Conservation (phyloP, 371 early-diverging fungal species). For the Paraphysoderma sedebokerense region DNA sequence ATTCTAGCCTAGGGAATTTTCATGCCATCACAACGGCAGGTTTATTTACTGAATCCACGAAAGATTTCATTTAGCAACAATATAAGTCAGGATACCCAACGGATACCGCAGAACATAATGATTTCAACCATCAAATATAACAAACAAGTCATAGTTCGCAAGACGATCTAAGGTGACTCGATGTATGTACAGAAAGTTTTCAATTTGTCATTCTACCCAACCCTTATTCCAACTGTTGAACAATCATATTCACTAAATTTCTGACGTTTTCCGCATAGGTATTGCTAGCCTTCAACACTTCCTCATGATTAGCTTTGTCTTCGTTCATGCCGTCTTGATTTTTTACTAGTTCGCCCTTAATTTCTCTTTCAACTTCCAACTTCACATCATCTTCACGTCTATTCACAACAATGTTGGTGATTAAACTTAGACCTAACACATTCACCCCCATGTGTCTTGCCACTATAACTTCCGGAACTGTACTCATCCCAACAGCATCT, state of each 20-base stretch:
- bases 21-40: too few relatives aligned
- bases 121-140: too few relatives aligned
- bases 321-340: conserved; percentile 16
- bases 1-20: too few relatives aligned
- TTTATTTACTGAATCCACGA: too few relatives aligned
- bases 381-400: conserved; percentile 46
- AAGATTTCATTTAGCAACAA: too few relatives aligned
- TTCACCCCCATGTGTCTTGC: conserved; percentile 79
- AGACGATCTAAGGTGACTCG: too few relatives aligned
- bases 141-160: too few relatives aligned
- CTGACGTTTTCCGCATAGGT: background rate
- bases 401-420: conserved; percentile 65
- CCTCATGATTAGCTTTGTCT: conserved; percentile 64
- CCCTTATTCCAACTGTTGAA: background rate
- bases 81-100: too few relatives aligned
- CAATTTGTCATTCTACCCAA: too few relatives aligned
- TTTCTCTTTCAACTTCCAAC: conserved; percentile 27
- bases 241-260: background rate
- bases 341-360: conserved; percentile 23
- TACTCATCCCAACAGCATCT: conserved; percentile 90
- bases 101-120: too few relatives aligned
- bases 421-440: conserved; percentile 65
- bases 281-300: conserved; percentile 52
- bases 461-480: conserved; percentile 87
- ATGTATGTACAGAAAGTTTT: too few relatives aligned